These are phyloP conservation scores for Leccinum fallax DNA, from an alignment of 1,284 basidiomycete genomes.

Conservation along the genomic window DNA sequence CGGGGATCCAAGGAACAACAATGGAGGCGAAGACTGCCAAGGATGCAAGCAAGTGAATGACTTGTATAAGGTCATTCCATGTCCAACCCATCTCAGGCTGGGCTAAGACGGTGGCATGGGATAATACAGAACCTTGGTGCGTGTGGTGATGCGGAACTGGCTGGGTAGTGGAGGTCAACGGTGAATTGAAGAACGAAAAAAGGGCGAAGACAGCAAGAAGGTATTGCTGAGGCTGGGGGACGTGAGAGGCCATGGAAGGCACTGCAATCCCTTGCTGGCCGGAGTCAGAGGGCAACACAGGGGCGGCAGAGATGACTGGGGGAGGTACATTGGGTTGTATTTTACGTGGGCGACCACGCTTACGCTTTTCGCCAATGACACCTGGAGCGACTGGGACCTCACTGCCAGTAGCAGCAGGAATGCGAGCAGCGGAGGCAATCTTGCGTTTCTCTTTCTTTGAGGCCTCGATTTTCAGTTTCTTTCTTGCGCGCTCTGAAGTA, in stretches of 20 bases:
- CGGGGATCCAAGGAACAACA: conserved; percentile 51
- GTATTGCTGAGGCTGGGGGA: conserved; percentile 54
- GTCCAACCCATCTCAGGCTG: conserved; percentile 37
- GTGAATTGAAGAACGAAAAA: conserved; percentile 78
- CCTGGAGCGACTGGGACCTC: conserved; percentile 19
- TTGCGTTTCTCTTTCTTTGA: conserved; percentile 54
- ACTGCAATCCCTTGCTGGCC: conserved; percentile 16
- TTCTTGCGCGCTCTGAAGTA: conserved; percentile 54
- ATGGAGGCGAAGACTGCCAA: conserved; percentile 61
- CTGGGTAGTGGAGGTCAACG: conserved; percentile 48
- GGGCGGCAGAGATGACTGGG: conserved; percentile 20
- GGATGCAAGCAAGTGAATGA: conserved; percentile 64
- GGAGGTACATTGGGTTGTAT: conserved; percentile 38
- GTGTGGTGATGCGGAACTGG: conserved; percentile 37
- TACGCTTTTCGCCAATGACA: conserved; percentile 68
- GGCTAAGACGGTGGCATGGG: conserved; percentile 21
- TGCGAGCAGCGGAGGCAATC: conserved; percentile 40
- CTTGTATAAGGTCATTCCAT: conserved; percentile 54
- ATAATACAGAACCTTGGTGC: conserved; percentile 44
- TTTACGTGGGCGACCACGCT: conserved; percentile 75
- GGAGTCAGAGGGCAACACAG: conserved; percentile 17
- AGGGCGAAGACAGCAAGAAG: conserved; percentile 75
- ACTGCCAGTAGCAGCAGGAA: conserved; percentile 24
- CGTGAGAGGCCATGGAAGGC: conserved; percentile 16
- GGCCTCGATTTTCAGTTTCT: conserved; percentile 51